Evolutionary conservation across 2,329 filamentous ascomycete genomes (phyloP).

Genomic region (Aspergillus sp.): DNA sequence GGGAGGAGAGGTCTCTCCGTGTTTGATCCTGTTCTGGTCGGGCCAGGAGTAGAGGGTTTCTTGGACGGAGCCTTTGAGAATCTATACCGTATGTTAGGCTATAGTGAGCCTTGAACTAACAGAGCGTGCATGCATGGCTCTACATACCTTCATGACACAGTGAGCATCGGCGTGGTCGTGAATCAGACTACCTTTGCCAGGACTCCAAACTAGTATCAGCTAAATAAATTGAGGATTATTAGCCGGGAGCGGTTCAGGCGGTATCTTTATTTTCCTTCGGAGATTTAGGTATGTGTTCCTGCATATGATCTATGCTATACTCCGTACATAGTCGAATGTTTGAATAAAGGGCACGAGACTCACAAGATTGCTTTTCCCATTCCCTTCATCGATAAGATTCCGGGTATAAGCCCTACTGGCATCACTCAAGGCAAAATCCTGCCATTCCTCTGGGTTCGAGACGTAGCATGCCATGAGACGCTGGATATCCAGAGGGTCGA

Average conservation of each 20-base stretch:
- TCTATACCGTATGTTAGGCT: slow-evolving; percentile 39
- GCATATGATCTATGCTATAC: not conserved
- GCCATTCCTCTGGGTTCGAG: slow-evolving; percentile 70
- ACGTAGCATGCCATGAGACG: slow-evolving; percentile 72
- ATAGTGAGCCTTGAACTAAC: too few species aligned
- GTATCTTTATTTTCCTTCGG: too few species aligned
- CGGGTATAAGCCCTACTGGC: slow-evolving; percentile 71
- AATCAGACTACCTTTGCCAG: slow-evolving; percentile 77
- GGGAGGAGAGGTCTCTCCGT: slow-evolving; percentile 55
- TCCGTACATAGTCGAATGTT: too few species aligned
- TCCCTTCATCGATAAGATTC: slow-evolving; percentile 87
- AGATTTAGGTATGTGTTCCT: not conserved
- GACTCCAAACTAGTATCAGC: slow-evolving; percentile 87
- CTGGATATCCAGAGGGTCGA: slow-evolving; percentile 71
- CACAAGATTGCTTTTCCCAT: slow-evolving; percentile 75
- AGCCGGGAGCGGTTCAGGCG: too few species aligned
- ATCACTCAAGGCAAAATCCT: slow-evolving; percentile 72
- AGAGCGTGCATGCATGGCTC: not conserved
- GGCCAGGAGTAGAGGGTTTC: slow-evolving; percentile 83
- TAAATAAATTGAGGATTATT: slow-evolving; percentile 35
- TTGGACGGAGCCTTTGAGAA: slow-evolving; percentile 73
- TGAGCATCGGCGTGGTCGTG: slow-evolving; percentile 89
- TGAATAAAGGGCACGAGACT: too few species aligned
- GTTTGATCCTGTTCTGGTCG: slow-evolving; percentile 43
- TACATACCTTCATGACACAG: slow-evolving; percentile 74